Base-by-base conservation (phyloP, 176 grass and related monocot species). In the Thinopyrum elongatum region DNA sequence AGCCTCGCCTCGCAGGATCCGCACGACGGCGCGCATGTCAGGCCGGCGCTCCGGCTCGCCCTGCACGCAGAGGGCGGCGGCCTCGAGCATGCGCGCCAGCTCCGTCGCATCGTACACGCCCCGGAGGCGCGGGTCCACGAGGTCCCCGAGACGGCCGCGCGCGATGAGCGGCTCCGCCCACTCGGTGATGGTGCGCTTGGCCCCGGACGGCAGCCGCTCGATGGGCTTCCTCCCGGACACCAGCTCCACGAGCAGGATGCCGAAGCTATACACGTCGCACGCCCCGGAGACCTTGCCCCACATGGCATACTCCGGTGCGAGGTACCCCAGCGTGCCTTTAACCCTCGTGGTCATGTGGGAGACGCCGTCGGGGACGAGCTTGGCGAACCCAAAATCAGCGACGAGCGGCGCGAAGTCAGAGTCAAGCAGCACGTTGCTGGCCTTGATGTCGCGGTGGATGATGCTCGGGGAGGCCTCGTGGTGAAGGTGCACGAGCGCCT, bases 401-500 rank as follows among this genome's bases (percentile, higher is more conserved):
- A 95, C 74, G 46, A 76, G 74, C 16, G 74, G 74, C 46, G 74
- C 46, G 74, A 76, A 76, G 33, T 85, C 57, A 6, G 8, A 59
- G 51, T 93, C 91, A 39, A 93, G 88, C 21, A 93, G 82, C 16
- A 93, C 82, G 55, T 93, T 93, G 3, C 88, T 90, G 22, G 91
- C 91, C 51, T 93, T 98, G 86, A 98, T 92, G 84, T 98, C 93
- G 2, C 93, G 78, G 86, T 89, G 94, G 77, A 95, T 91, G 83
- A 95, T 91, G 35, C 88, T 89, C 0, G 94, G 94, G 1, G 71
- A 33, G 0, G 27, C 94, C 81, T 93, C 94, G 69, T 93, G 94
- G 77, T 95, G 94, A 16, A 95, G 67, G 58, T 86, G 83, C 34
- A 94, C 90, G 34, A 92, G 85, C 16, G 87, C 93, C 67, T 92